These are phyloP conservation scores for Tuber aestivum DNA, from an alignment of 495 filamentous ascomycete genomes.

Conservation along the genomic window DNA sequence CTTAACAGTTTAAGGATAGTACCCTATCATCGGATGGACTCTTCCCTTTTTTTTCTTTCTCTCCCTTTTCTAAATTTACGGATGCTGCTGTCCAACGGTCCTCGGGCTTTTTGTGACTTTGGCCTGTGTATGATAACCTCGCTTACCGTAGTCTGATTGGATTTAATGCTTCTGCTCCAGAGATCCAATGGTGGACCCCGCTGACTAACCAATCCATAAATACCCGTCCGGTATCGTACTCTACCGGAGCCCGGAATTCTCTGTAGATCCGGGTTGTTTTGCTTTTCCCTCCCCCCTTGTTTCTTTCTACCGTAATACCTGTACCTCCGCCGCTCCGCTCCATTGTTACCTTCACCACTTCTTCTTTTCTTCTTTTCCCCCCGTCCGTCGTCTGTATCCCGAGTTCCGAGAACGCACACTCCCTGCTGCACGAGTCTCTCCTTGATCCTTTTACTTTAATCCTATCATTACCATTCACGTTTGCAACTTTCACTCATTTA, in stretches of 20 bases:
- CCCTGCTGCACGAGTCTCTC: neutral
- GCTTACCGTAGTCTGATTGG: too few species aligned
- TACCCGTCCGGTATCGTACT: neutral
- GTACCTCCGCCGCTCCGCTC: neutral
- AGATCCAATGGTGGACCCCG: neutral
- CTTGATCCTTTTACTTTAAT: neutral
- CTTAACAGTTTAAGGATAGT: too few species aligned
- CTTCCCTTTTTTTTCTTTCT: too few species aligned
- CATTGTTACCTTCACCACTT: neutral
- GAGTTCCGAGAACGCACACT: neutral
- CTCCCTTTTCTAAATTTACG: too few species aligned
- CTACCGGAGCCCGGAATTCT: neutral
- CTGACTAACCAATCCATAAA: neutral
- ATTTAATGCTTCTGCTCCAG: too few species aligned
- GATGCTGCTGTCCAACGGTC: too few species aligned
- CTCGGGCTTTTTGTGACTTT: too few species aligned
- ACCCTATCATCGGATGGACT: too few species aligned
- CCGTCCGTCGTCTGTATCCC: neutral
- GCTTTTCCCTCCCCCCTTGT: neutral
- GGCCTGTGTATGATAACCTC: too few species aligned
- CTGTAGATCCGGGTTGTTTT: neutral
- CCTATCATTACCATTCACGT: neutral
- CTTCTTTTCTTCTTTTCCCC: neutral
- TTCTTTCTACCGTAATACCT: neutral
- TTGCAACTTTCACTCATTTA: neutral